Evolutionary conservation across 2,329 filamentous ascomycete species (phyloP).

Genomic region (Aureobasidium subglaciale): DNA sequence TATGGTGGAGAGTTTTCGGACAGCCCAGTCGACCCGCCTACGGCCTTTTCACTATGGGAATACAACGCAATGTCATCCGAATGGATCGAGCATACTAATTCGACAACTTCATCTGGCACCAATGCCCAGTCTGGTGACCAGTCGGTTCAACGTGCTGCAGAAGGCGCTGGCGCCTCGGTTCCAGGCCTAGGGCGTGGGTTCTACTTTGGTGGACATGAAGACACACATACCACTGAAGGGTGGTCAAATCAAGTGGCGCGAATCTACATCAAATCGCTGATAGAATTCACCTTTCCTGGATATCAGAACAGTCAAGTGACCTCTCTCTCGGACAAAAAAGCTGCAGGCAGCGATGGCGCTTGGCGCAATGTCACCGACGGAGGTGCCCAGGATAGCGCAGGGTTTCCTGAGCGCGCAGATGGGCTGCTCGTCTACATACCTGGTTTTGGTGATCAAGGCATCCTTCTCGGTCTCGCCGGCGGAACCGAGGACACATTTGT

Average conservation of each 20-base stretch:
- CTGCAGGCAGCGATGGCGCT: constrained; percentile 54
- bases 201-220: constrained; percentile 73
- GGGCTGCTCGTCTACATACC: constrained; percentile 68
- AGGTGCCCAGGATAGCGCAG: constrained; percentile 57
- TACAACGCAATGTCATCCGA: constrained; percentile 54
- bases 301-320: constrained; percentile 57
- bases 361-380: constrained; percentile 70
- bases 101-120: constrained; percentile 56
- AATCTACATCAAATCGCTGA: constrained; percentile 64
- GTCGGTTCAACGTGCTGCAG: constrained; percentile 60
- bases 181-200: constrained; percentile 63
- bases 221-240: constrained; percentile 54
- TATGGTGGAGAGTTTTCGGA: constrained; percentile 71
- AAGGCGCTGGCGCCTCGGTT: constrained; percentile 66
- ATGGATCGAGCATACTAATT: constrained; percentile 59
- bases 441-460: constrained; percentile 66
- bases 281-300: constrained; percentile 70
- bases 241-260: constrained; percentile 60
- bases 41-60: constrained; percentile 59
- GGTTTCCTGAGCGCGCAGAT: constrained; percentile 68
- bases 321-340: constrained; percentile 45
- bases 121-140: constrained; percentile 51
- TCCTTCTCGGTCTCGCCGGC: constrained; percentile 70
- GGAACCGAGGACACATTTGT: constrained; percentile 62
- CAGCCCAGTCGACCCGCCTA: constrained; percentile 49